phyloP scores from a whole-genome alignment of 768 basidiomycete genomes.

The Naganishia onofrii region DNA sequence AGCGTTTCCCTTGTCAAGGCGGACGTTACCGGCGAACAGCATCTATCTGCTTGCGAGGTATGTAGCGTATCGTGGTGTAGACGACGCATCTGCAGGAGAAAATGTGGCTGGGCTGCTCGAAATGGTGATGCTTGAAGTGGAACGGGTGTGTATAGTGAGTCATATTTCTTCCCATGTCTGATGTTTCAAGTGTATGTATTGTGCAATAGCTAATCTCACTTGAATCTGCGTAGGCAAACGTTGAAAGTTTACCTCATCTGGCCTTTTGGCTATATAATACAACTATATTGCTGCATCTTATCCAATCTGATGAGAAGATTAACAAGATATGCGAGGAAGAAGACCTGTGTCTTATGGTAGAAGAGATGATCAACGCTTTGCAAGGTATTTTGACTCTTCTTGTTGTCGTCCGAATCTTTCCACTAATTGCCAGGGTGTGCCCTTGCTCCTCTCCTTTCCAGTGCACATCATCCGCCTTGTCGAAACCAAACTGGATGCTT shows the following conservation, averaged over 20 bases:
- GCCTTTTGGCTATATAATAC: conserved; percentile 95
- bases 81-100: conserved; percentile 62
- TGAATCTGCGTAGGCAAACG: conserved; percentile 20
- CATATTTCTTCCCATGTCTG: neutral
- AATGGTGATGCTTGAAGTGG: conserved; percentile 85
- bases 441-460: conserved; percentile 45
- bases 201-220: conserved; percentile 22
- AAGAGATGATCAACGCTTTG: conserved; percentile 89
- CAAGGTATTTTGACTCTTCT: conserved; percentile 61
- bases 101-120: conserved; percentile 84
- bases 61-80: conserved; percentile 59
- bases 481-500: conserved; percentile 79
- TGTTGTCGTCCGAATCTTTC: no score
- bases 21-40: conserved; percentile 83
- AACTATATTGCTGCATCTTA: conserved; percentile 82
- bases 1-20: conserved; percentile 56
- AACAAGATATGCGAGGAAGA: conserved; percentile 76
- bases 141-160: conserved; percentile 86
- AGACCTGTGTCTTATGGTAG: conserved; percentile 77
- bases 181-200: no score
- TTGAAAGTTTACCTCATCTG: conserved; percentile 76
- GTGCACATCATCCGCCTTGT: conserved; percentile 93
- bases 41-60: conserved; percentile 88
- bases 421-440: conserved; percentile 21
- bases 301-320: conserved; percentile 54